phyloP scores from a whole-genome alignment of 805 yeast genomes.

The Lachancea sp. region DNA sequence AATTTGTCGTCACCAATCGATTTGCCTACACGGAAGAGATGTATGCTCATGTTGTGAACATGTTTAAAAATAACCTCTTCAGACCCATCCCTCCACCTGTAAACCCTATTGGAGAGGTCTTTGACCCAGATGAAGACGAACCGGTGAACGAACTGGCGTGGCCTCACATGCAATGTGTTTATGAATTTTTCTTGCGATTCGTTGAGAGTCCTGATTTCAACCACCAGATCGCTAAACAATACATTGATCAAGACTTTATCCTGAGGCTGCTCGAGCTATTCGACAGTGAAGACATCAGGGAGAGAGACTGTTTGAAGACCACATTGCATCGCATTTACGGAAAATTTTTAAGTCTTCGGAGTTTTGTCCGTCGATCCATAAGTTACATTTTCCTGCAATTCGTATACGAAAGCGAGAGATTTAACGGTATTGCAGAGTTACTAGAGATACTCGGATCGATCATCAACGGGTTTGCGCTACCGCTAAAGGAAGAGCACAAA shows the following conservation, averaged over 20 bases:
- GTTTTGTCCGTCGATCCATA: conserved; percentile 86
- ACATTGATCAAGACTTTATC: conserved; percentile 86
- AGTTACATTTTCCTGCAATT: conserved; percentile 89
- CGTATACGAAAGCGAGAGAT: conserved; percentile 90
- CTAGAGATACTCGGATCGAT: conserved; percentile 93
- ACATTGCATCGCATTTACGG: conserved; percentile 95
- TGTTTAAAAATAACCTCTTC: conserved; percentile 85
- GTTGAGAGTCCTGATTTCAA: conserved; percentile 93
- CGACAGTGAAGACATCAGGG: conserved; percentile 95
- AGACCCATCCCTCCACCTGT: conserved; percentile 98
- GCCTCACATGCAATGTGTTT: conserved; percentile 98
- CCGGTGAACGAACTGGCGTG: conserved; percentile 94
- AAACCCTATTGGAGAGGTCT: conserved; percentile 92
- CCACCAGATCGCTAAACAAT: conserved; percentile 87
- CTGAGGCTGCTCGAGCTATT: conserved; percentile 76
- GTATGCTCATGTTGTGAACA: conserved; percentile 78
- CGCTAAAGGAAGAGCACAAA: conserved; percentile 95
- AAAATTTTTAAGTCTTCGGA: conserved; percentile 80
- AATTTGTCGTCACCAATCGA: conserved; percentile 75
- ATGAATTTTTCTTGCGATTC: conserved; percentile 88
- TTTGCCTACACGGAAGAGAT: conserved; percentile 85
- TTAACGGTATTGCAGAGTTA: conserved; percentile 92
- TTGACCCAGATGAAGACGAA: conserved; percentile 98
- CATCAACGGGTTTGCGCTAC: conserved; percentile 95
- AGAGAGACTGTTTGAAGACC: conserved; percentile 90